Base-by-base conservation (phyloP, 192 early-diverging fungal genomes). In the Backusella parvicylindrica region DNA sequence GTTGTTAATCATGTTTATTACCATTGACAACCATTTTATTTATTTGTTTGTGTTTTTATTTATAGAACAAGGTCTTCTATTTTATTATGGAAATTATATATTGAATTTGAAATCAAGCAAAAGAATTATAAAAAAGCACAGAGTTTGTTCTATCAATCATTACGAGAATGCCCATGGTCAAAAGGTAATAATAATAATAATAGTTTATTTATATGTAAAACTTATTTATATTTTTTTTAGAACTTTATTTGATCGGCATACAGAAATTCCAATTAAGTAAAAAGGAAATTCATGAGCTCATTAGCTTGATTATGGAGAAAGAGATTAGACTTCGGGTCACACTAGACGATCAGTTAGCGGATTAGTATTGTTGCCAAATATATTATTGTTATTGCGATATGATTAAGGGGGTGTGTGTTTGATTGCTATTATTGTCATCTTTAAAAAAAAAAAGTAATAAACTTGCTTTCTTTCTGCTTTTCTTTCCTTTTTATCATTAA, bases 141-240 rank as follows among this genome's bases (percentile, higher is more conserved):
- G 32, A 56, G 75, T 32, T 60, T 92, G 26, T 84, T 89, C 40
- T 91, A 86, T 76, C 79, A 86, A 6, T 85, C 91, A 12, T 73
- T 92, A 11, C 83, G 85, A 50, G 84, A 87, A 64, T 92, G 91
- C 81, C 91, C 91, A 11, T 92, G 91, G 91, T 81, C 85, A 47
- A 91, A 91, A 83, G 87, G 89, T 91, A 80, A 74, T 60, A 5
- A 26, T n/a, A 15, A 11, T 31, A 38, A 3, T 41, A n/a, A n/a
- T 3, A 31, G 12, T 33, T 26, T 26, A 23, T 26, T 15, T 68
- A 18, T 67, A 50, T 31, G 1, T 49, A 74, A 23, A 21, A 37
- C 66, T 50, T 36, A 68, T 68, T 49, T 21, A 72, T 35, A 60
- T 43, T 64, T 2, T 50, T 53, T 30, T 28, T 75, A 89, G 87